phyloP scores from a whole-genome alignment of 1,139 yeast species.

The Candida dubliniensis region DNA sequence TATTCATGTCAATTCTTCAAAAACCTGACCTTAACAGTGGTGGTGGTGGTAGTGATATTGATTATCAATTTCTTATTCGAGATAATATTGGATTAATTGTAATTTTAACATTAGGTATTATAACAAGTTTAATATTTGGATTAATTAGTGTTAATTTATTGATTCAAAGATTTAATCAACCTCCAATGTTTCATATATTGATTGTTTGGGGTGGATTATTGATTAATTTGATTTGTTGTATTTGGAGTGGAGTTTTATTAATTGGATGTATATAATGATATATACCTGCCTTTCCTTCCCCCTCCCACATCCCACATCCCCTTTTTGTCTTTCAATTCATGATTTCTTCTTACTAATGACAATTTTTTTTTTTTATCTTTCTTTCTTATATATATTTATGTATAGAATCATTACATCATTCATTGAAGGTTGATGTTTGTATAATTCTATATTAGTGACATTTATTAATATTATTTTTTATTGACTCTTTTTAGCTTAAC shows the following conservation, averaged over 20 bases:
- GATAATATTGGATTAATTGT: conserved; percentile 37
- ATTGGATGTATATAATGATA: conserved; percentile 5
- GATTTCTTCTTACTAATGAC: no score
- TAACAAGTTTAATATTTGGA: conserved; percentile 35
- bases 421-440: background rate
- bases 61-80: conserved; percentile 24
- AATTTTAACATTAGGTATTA: conserved; percentile 34
- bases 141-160: conserved; percentile 33
- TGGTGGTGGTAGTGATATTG: conserved; percentile 8
- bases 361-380: no score
- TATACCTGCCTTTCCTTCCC: no score
- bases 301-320: background rate
- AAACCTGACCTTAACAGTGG: conserved; percentile 3
- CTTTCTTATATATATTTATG: no score
- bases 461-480: no score
- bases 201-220: conserved; percentile 33
- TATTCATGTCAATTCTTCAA: conserved; percentile 37
- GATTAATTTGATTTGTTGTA: conserved; percentile 27
- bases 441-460: no score
- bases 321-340: background rate
- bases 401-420: background rate
- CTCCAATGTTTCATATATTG: conserved; percentile 29
- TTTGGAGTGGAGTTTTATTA: conserved; percentile 19
- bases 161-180: conserved; percentile 27
- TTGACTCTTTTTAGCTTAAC: no score